Conservation (phyloP, 208 protist species). For the Leishmania lainsoni region DNA sequence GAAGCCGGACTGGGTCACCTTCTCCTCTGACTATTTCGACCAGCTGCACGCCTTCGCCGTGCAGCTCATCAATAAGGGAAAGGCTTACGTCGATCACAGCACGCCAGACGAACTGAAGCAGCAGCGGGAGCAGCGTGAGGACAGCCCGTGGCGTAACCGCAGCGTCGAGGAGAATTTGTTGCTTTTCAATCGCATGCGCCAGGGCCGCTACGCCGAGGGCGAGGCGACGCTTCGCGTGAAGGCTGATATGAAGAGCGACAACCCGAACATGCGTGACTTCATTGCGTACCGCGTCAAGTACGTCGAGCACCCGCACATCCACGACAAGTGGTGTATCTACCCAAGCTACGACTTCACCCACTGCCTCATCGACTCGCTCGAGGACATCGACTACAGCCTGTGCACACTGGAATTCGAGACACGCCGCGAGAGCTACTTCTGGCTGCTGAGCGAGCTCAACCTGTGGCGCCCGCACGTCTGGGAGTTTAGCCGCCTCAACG, state of each 20-base stretch:
- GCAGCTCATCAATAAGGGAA: constrained; percentile 97
- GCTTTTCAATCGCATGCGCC: constrained; percentile 94
- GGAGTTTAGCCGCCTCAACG: constrained; percentile 98
- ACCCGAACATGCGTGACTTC: constrained; percentile 99
- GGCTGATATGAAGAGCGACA: constrained; percentile 97
- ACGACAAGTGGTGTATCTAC: constrained; percentile 99
- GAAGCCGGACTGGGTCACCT: constrained; percentile 94
- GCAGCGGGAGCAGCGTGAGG: constrained; percentile 77
- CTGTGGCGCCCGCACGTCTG: constrained; percentile 95
- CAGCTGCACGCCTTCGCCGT: constrained; percentile 97
- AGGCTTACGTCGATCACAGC: constrained; percentile 98
- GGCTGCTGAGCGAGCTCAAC: constrained; percentile 90
- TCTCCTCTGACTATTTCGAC: constrained; percentile 99
- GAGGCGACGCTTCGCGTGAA: constrained; percentile 98
- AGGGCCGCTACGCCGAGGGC: constrained; percentile 97
- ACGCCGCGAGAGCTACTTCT: constrained; percentile 98
- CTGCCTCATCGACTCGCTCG: constrained; percentile 99
- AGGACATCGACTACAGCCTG: constrained; percentile 99
- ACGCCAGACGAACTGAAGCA: constrained; percentile 95
- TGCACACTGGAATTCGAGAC: constrained; percentile 99
- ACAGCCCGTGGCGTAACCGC: constrained; percentile 93
- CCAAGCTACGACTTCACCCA: constrained; percentile 99
- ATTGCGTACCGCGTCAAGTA: constrained; percentile 99
- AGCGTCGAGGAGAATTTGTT: constrained; percentile 91
- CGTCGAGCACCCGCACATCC: constrained; percentile 91